Evolutionary conservation across 2,329 filamentous ascomycete species (phyloP).

Genomic region (Alternaria metachromatica): DNA sequence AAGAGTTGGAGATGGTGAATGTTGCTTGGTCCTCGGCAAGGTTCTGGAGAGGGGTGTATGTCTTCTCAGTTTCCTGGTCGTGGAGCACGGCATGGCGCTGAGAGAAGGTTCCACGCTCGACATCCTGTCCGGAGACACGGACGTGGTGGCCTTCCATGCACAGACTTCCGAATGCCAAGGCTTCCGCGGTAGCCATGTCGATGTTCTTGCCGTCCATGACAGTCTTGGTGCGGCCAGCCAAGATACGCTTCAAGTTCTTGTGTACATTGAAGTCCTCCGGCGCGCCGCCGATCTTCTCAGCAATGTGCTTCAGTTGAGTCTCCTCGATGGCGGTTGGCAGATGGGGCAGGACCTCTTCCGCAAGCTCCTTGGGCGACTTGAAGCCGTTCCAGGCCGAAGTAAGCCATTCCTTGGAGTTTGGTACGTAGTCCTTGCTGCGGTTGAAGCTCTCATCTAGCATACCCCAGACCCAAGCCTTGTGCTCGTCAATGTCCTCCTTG

Average conservation of each 20-base stretch:
- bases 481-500: conserved; percentile 96
- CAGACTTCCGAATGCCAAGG: conserved; percentile 89
- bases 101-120: conserved; percentile 99
- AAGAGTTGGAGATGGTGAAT: conserved; percentile 97
- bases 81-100: conserved; percentile 97
- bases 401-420: conserved; percentile 96
- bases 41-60: conserved; percentile 90
- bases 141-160: conserved; percentile 95
- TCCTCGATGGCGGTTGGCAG: conserved; percentile 80
- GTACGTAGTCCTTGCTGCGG: conserved; percentile 96
- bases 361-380: conserved; percentile 97
- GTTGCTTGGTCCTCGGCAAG: conserved; percentile 90
- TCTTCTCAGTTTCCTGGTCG: conserved; percentile 92
- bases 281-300: conserved; percentile 74
- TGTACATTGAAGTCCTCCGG: conserved; percentile 90
- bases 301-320: conserved; percentile 80
- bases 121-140: conserved; percentile 96
- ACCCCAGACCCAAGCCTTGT: conserved; percentile 99
- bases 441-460: conserved; percentile 98
- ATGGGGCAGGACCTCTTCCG: conserved; percentile 91
- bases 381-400: conserved; percentile 99
- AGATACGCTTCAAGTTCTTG: conserved; percentile 96
- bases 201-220: conserved; percentile 92
- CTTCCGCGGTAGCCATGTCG: conserved; percentile 97
- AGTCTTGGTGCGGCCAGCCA: conserved; percentile 87